Conservation (phyloP, 2,329 filamentous ascomycete genomes). For the Aquanectria penicillioides region DNA sequence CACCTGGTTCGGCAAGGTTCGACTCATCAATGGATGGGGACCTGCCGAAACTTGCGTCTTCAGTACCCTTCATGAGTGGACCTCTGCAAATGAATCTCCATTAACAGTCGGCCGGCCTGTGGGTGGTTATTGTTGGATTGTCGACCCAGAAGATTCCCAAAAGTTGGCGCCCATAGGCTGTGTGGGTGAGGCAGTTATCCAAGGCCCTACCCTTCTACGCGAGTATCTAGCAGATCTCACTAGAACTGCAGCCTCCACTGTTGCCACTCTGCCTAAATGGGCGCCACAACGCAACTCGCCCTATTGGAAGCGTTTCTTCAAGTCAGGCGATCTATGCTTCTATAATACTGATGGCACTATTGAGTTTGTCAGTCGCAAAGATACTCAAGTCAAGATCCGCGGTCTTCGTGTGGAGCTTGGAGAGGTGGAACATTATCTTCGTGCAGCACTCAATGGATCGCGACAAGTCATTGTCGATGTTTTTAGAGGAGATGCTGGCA, state of each 20-base stretch:
- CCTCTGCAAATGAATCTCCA: slow-evolving; percentile 37
- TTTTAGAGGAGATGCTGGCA: background rate
- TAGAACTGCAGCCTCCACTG: slow-evolving; percentile 36
- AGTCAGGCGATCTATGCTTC: background rate
- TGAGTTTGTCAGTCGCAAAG: slow-evolving; percentile 42
- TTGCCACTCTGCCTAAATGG: slow-evolving; percentile 36
- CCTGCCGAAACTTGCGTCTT: slow-evolving; percentile 22
- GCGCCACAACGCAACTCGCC: background rate
- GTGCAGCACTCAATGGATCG: background rate
- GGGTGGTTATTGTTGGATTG: background rate
- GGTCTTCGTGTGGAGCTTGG: slow-evolving; percentile 53
- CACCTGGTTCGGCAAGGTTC: slow-evolving; percentile 13
- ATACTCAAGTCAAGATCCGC: slow-evolving; percentile 64
- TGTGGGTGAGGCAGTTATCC: slow-evolving; percentile 39
- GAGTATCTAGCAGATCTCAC: slow-evolving; percentile 29
- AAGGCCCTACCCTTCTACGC: slow-evolving; percentile 36
- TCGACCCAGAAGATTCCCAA: slow-evolving; percentile 1
- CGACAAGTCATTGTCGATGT: background rate
- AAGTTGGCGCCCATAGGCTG: slow-evolving; percentile 37
- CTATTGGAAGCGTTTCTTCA: background rate
- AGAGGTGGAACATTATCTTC: background rate
- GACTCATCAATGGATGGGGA: slow-evolving; percentile 23
- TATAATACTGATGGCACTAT: background rate
- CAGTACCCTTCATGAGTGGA: slow-evolving; percentile 19
- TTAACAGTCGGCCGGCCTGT: background rate